phyloP scores from a whole-genome alignment of 1,284 basidiomycete genomes.

The Puccinia coronata region DNA sequence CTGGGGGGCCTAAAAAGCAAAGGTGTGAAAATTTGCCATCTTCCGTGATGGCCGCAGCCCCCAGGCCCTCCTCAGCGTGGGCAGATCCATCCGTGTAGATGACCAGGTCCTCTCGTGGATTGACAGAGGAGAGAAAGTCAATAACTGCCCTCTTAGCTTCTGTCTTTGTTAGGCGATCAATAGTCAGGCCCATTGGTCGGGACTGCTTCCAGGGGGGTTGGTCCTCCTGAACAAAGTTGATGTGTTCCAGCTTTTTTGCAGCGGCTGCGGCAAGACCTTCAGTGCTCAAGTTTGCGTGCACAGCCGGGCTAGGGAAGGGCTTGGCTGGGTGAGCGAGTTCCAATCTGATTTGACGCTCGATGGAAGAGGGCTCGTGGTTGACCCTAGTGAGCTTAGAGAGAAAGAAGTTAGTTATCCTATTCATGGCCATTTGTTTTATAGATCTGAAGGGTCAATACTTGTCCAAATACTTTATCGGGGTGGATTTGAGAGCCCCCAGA shows the following conservation, averaged over 20 bases:
- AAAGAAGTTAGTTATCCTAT: no score
- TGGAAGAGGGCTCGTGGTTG: no score
- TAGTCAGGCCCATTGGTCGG: background rate
- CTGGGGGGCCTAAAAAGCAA: background rate
- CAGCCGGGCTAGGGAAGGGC: background rate
- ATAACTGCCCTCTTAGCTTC: background rate
- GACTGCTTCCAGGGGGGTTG: background rate
- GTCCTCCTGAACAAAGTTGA: background rate
- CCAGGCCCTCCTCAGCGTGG: no score
- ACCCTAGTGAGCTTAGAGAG: no score
- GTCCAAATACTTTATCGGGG: no score
- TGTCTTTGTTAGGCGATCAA: background rate
- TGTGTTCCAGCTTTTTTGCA: background rate
- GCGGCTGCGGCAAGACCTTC: background rate
- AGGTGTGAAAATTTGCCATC: background rate
- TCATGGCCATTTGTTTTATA: no score
- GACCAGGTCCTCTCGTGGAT: background rate
- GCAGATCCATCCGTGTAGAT: constrained; percentile 2
- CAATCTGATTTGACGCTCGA: no score
- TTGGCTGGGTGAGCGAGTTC: background rate
- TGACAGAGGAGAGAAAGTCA: background rate
- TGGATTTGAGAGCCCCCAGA: no score
- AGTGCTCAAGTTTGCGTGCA: background rate
- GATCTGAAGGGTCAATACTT: no score
- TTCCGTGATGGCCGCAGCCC: background rate